A percentile compares a stretch with the other conserved stretches of the same genome.
Conservation (phyloP, 176 grass and related monocot genomes). For the Eleusine coracana region DNA sequence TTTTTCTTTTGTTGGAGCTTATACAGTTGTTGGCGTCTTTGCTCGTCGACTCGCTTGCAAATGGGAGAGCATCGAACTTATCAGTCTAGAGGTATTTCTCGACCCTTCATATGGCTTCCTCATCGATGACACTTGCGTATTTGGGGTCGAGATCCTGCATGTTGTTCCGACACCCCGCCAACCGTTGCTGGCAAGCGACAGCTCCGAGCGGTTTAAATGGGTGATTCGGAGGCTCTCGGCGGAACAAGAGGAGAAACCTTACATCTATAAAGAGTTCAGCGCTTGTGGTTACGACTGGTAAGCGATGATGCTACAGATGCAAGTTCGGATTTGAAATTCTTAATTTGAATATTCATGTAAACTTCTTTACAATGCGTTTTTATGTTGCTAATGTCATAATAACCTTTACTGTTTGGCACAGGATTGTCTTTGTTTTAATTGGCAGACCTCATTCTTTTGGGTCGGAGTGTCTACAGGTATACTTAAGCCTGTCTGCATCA, state of each 20-base stretch:
- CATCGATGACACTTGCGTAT: neutral
- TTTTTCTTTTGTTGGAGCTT: too few relatives aligned
- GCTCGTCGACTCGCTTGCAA: neutral
- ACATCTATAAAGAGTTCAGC: neutral
- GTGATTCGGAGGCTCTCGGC: neutral
- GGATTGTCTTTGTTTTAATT: neutral
- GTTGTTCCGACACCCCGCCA: neutral
- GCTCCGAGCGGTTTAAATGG: neutral
- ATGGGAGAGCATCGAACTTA: neutral
- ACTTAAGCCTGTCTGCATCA: neutral
- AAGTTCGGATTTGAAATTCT: too few relatives aligned
- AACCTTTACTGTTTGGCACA: neutral
- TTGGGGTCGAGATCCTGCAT: neutral
- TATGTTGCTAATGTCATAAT: neutral
- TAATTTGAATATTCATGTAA: too few relatives aligned
- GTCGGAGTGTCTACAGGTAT: neutral
- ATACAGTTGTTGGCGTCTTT: neutral
- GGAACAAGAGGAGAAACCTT: neutral
- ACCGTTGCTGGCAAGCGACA: neutral
- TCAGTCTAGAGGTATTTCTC: neutral
- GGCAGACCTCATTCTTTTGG: neutral
- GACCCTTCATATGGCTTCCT: slow-evolving; percentile 12
- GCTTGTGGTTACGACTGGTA: neutral
- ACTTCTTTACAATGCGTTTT: neutral
- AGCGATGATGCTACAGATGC: neutral